phyloP scores from a whole-genome alignment of 352 stramenopile species.

The Pythium brachiatum region DNA sequence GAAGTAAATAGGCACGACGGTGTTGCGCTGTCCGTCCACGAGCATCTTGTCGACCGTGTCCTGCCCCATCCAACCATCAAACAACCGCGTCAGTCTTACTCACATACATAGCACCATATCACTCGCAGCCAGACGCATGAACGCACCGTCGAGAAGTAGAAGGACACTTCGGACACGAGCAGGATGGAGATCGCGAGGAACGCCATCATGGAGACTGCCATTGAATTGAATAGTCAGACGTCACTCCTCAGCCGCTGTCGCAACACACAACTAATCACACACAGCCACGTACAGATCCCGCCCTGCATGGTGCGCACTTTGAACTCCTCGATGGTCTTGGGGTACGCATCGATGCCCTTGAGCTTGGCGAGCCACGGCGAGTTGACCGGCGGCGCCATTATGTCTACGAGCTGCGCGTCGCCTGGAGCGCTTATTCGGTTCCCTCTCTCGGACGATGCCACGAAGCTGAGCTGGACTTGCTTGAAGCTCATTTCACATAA shows the following conservation, averaged over 20 bases:
- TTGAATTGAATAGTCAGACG: no score
- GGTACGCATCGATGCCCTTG: slow-evolving; percentile 72
- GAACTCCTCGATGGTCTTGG: slow-evolving; percentile 89
- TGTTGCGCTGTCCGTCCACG: slow-evolving; percentile 71
- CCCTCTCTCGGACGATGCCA: slow-evolving; percentile 12
- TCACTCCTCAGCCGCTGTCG: no score
- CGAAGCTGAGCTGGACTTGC: slow-evolving; percentile 12
- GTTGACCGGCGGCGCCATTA: slow-evolving; percentile 20
- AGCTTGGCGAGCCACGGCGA: slow-evolving; percentile 32
- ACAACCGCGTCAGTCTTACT: neutral
- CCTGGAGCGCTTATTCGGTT: no score
- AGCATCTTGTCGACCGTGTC: slow-evolving; percentile 86
- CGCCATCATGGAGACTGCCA: slow-evolving; percentile 71
- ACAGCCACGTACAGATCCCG: slow-evolving; percentile 56
- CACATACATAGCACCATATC: neutral
- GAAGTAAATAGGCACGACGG: slow-evolving; percentile 73
- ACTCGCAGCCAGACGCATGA: neutral
- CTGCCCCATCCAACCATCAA: slow-evolving; percentile 19
- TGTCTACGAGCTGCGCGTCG: neutral
- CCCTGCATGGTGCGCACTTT: slow-evolving; percentile 84
- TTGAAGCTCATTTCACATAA: slow-evolving; percentile 23
- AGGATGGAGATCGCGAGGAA: slow-evolving; percentile 65
- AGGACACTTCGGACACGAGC: slow-evolving; percentile 70
- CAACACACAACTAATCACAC: no score
- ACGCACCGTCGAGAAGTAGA: slow-evolving; percentile 63